A percentile compares a stretch with the other conserved stretches of the same genome.
Evolutionary conservation across 164 flowering plant species (phyloP).

Genomic region (Macadamia integrifolia): DNA sequence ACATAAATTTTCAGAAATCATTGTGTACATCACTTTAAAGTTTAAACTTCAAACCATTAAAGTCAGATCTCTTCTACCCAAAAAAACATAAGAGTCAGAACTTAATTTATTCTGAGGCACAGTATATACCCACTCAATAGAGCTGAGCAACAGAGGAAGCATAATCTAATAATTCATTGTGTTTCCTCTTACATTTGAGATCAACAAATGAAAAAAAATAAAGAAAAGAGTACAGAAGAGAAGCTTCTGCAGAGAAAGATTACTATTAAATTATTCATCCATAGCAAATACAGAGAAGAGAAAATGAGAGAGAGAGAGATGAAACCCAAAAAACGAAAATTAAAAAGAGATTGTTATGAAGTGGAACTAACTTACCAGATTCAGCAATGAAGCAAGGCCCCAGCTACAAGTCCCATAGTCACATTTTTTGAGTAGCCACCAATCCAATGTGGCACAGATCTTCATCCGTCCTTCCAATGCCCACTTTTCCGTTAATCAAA

Average conservation of each 20-base stretch:
- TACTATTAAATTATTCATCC: not conserved
- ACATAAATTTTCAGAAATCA: not conserved
- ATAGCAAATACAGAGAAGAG: not conserved
- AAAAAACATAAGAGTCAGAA: not conserved
- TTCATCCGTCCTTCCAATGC: conserved; percentile 58
- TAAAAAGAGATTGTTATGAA: no score
- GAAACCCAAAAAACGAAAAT: no score
- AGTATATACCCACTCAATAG: not conserved
- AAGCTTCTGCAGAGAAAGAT: not conserved
- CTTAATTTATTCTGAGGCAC: not conserved
- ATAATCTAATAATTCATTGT: no score
- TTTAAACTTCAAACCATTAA: no score
- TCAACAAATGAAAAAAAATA: not conserved
- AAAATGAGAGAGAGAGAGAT: no score
- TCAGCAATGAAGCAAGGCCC: conserved; percentile 80
- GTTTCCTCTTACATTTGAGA: no score
- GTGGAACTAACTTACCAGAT: conserved; percentile 48
- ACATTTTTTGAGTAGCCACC: conserved; percentile 99
- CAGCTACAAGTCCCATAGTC: conserved; percentile 92
- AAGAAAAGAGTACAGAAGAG: not conserved
- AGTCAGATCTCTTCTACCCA: no score
- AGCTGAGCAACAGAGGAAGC: no score
- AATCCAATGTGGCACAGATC: conserved; percentile 93
- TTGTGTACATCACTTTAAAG: not conserved
- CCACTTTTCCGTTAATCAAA: conserved; percentile 43